Conservation (phyloP, 805 yeast genomes). For the Tetrapisispora pingtungensis region DNA sequence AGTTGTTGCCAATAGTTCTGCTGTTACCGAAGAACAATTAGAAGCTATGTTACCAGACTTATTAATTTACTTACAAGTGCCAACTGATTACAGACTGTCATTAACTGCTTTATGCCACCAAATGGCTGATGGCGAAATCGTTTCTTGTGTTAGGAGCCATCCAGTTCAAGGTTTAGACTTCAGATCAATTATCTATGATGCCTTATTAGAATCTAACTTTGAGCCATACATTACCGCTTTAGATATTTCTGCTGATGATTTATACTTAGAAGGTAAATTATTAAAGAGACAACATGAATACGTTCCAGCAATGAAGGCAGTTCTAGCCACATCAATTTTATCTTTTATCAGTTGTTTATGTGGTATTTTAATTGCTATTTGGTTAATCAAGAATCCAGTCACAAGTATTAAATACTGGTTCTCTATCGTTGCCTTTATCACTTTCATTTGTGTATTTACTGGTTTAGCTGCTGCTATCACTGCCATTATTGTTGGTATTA, state of each 20-base stretch:
- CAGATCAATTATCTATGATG: slow-evolving; percentile 24
- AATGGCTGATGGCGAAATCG: slow-evolving; percentile 12
- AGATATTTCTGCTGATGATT: slow-evolving; percentile 17
- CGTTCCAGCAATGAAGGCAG: slow-evolving; percentile 26
- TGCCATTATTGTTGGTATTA: slow-evolving; percentile 21
- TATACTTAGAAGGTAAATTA: slow-evolving; percentile 25
- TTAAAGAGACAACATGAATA: slow-evolving; percentile 23
- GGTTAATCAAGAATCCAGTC: slow-evolving; percentile 5
- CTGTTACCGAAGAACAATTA: slow-evolving; percentile 15
- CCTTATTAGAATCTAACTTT: slow-evolving; percentile 23
- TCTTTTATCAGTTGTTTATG: slow-evolving; percentile 19
- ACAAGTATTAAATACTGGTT: slow-evolving; percentile 9
- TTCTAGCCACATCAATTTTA: slow-evolving; percentile 22
- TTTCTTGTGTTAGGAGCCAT: slow-evolving; percentile 20
- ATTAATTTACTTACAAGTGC: slow-evolving; percentile 19
- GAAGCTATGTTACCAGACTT: slow-evolving; percentile 18
- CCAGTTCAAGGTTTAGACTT: slow-evolving; percentile 28
- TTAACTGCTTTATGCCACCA: slow-evolving; percentile 26
- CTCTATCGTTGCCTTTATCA: slow-evolving; percentile 9
- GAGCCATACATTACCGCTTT: slow-evolving; percentile 25
- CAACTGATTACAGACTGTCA: slow-evolving; percentile 22
- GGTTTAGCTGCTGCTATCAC: slow-evolving; percentile 23
- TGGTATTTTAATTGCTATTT: slow-evolving; percentile 10
- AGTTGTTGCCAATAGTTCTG: slow-evolving; percentile 8
- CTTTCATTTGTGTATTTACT: slow-evolving; percentile 17